Base-by-base conservation (phyloP, 192 early-diverging fungal species). In the Rhizoclosmatium sp. region DNA sequence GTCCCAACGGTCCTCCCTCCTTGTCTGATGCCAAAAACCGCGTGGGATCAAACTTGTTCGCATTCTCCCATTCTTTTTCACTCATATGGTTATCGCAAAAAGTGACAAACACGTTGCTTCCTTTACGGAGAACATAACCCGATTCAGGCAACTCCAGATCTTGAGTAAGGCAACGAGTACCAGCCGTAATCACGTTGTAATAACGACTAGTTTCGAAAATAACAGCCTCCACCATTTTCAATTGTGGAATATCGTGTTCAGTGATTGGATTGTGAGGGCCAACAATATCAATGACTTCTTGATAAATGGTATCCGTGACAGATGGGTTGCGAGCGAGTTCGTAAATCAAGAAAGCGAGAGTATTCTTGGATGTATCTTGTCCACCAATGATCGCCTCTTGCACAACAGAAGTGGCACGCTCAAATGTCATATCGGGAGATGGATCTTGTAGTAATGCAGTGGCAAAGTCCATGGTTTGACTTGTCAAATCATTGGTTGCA, bases 321-420 rank as follows among this genome's bases (percentile, higher is more conserved):
- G 10, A 19, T 62, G 72, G 72, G 19, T 75, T 7, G 5, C 45
- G n/a, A 10, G 59, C 56, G n/a, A 75, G 42, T 42, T 75, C 72
- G 44, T 62, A 75, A 1, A 62, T 5, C 41, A 75, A n/a, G 44
- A 75, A 75, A 5, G 59, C 42, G 58, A 75, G 59, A 39, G 59
- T 48, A n/a, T 75, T 75, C n/a, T 40, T 40, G 19, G 21, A 42
- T 3, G 72, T 75, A 10, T 75, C 72, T n/a, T 51, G 59, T 12
- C 72, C 72, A 12, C 59, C 72, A 23, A 45, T 49, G 44, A 75
- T 40, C 0, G 59, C 59, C 44, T 62, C 60, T 40, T 62, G 7
- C 21, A 23, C 60, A 23, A 9, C 9, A 7, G 19, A 7, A 21
- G 21, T 7, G 7, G 60, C 7, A 62, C 21, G 51, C 60, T 19